Evolutionary conservation across 805 yeast genomes (phyloP), one percentile per base, ranked within the genome.

Genomic region (Pichia manshurica): DNA sequence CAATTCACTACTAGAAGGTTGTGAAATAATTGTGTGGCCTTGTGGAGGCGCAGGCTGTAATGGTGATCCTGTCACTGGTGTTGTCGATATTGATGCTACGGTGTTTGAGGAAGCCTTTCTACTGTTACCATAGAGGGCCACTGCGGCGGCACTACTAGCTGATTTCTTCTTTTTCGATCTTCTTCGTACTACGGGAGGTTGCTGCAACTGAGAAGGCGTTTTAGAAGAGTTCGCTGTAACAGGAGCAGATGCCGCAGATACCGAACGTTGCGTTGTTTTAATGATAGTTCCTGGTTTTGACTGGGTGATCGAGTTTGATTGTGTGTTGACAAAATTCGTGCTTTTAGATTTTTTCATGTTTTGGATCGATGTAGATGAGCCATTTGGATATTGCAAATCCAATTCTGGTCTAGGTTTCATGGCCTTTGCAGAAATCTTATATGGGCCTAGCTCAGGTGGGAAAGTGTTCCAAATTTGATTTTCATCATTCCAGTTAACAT

Each of bases 321-420:
- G 12, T 9, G 9, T 37, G 8, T 37, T 37, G 9, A 21, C n/a
- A 21, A 8, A 21, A 37, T 22, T 15, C 8, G 37, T 42, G 6
- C 53, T 34, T 35, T 39, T 46, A 2, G 56, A 42, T 4, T 32
- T 48, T 39, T 49, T 45, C 32, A 45, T 7, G 6, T 43, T 35
- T 23, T 39, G 33, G 12, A 41, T 23, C 4, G 48, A 44, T n/a
- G 44, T 45, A 10, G 47, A 46, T 3, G 50, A 44, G 4, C 50
- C 47, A 39, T 48, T 49, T 16, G 58, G 56, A 32, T 51, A 56
- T 33, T 56, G 58, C 34, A 56, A 62, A 38, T 63, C 60, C 25
- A 76, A 57, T 49, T 71, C 79, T 0, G 91, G 89, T 34, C 84
- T 71, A 32, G 86, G 83, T 67, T 81, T 77, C 93, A 86, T 85